A percentile compares a stretch with the other conserved stretches of the same genome.
phyloP scores from a whole-genome alignment of 2,329 filamentous ascomycete species.

The Pseudogymnoascus sp. region DNA sequence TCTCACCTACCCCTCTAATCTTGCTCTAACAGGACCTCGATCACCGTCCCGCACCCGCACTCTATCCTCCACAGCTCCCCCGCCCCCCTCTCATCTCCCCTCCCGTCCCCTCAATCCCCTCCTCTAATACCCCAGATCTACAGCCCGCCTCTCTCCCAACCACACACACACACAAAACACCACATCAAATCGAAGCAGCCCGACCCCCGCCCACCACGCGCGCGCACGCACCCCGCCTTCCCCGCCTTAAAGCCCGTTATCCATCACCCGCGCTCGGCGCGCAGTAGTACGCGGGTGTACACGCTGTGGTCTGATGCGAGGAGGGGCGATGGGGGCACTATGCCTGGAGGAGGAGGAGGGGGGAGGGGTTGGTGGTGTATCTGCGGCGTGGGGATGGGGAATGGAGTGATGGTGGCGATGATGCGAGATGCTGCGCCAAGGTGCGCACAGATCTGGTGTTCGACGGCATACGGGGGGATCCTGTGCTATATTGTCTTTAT shows the following conservation, averaged over 20 bases:
- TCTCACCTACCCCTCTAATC: not conserved
- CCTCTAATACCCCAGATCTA: not conserved
- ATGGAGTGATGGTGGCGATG: too few relatives aligned
- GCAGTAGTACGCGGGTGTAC: not conserved
- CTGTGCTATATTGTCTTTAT: too few relatives aligned
- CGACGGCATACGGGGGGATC: not conserved
- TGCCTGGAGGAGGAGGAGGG: too few relatives aligned
- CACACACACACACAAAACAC: not conserved
- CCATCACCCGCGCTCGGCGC: not conserved
- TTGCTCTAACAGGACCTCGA: not conserved
- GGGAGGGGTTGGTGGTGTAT: too few relatives aligned
- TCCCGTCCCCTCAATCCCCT: not conserved
- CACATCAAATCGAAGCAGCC: not conserved
- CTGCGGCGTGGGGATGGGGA: too few relatives aligned
- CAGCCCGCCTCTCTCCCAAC: not conserved
- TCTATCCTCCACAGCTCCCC: not conserved
- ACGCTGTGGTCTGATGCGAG: not conserved
- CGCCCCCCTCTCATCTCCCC: not conserved
- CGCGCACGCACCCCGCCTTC: not conserved
- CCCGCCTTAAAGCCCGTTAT: not conserved
- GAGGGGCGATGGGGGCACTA: not conserved
- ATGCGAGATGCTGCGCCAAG: not conserved
- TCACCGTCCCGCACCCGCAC: not conserved
- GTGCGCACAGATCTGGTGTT: not conserved
- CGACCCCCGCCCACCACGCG: not conserved